Evolutionary conservation across 2,329 filamentous ascomycete species (phyloP), one percentile per base, ranked within the genome.

Genomic region (Colletotrichum tropicicola): DNA sequence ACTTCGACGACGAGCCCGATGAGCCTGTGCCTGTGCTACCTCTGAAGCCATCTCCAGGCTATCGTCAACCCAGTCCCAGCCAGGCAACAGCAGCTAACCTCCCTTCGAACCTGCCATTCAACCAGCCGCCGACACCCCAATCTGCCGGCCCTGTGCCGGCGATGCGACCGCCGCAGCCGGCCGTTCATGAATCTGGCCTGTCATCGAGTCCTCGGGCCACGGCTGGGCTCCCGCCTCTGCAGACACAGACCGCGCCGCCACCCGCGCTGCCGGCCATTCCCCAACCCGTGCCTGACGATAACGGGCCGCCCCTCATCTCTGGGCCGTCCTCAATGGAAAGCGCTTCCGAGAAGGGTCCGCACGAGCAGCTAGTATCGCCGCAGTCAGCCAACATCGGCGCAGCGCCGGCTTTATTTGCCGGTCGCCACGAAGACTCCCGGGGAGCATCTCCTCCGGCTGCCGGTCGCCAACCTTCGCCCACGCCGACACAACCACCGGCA

Each of bases 1-100:
- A 91, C 35, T 86, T 84, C 4, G 80, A 89, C 57, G 85, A 87
- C 41, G 84, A 85, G 35, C 71, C 74, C 7, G 78, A 82, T 43
- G 76, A 79, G 32, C 77, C 78, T 25, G 77, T 80, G 52, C 79
- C 82, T 30, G 71, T 70, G 32, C 69, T 74, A 27, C 70, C 68
- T 63, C 71, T 69, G 63, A 52, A 49, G 17, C 56, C 65, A 13
- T 58, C 21, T 12, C 25, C n/a, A 25, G 61, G 41, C 15, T 48
- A 28, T 15, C 63, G 63, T 41, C 58, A 60, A 17, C 48, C 57
- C 74, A 85, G 66, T 72, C 74, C 57, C 73, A 85, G 66, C 73
- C 74, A 59, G 77, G 77, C 28, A 76, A 78, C 57, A 8, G 32
- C 35, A 10, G 48, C 57, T 43, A 61, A 44, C n/a, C 55, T 65